Evolutionary conservation across 2,329 filamentous ascomycete genomes (phyloP), one percentile per base, ranked within the genome.

Genomic region (Exophiala xenobiotica): DNA sequence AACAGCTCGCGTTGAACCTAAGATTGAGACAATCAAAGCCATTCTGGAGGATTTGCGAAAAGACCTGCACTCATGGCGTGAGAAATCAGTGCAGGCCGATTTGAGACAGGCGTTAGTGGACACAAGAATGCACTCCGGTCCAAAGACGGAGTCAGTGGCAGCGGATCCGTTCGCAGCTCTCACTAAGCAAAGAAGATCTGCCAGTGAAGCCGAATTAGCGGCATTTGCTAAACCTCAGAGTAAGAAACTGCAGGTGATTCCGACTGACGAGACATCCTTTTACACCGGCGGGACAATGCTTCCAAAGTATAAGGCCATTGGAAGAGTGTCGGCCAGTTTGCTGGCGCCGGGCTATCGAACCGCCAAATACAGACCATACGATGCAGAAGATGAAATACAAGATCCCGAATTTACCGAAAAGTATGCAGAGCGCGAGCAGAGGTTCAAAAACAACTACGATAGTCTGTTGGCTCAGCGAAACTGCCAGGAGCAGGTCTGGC

Each of bases 221-320:
- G 7, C 48, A 27, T 18, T 39, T 4, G 16, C 24, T 3, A 33
- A 20, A 14, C 20, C 19, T 27, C 44, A 53, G 9, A 31, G 44
- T 6, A 46, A 49, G 22, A 49, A 50, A 23, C n/a, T 48, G 35
- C 18, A 37, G 19, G 16, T 44, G 6, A 27, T 49, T 38, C 44
- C 31, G 3, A 42, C 52, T 11, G 27, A 27, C 33, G 26, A 35
- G 24, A 35, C 11, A 8, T 29, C 33, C 24, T 50, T 50, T 19
- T 23, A 16, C n/a, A 50, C 42, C 2, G 42, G 18, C 9, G 43
- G 26, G 18, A 37, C 20, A 23, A 12, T 50, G 5, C 39, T 61
- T 11, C 59, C 59, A 6, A 60, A 55, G 37, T 60, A 59, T 40
- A 58, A 57, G 41, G 51, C 55, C 22, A 60, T 62, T 20, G 59